Evolutionary conservation across 352 stramenopile species (phyloP).

Genomic region (Globisporangium nodosum): DNA sequence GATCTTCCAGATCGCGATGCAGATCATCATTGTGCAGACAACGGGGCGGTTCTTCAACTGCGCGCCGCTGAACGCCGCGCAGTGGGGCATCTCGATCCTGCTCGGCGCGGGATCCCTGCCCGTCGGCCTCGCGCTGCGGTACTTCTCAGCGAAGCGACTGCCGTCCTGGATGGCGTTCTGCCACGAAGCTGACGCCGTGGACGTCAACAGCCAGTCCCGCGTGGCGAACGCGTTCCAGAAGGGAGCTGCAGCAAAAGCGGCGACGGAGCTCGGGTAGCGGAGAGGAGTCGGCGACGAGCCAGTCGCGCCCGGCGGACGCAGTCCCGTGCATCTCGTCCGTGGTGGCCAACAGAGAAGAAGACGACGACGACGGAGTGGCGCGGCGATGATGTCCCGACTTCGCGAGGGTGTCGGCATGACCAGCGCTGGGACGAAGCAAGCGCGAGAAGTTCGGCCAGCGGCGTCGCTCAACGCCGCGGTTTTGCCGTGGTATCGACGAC

Average conservation of each 20-base stretch:
- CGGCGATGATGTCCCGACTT: no score
- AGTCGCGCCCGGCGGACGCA: background rate
- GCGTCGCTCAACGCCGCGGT: no score
- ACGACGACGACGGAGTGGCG: background rate
- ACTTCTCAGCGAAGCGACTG: slow-evolving; percentile 39
- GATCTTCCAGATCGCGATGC: slow-evolving; percentile 86
- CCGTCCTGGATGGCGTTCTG: slow-evolving; percentile 55
- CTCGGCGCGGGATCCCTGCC: slow-evolving; percentile 41
- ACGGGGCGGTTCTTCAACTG: slow-evolving; percentile 84
- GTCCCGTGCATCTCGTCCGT: background rate
- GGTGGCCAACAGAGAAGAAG: background rate
- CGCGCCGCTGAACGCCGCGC: slow-evolving; percentile 24
- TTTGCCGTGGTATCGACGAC: no score
- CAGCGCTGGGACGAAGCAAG: no score
- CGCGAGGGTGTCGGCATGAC: no score
- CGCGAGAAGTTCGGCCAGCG: no score
- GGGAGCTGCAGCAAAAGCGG: slow-evolving; percentile 22
- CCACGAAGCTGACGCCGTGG: slow-evolving; percentile 37
- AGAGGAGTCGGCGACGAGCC: background rate
- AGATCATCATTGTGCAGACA: slow-evolving; percentile 94
- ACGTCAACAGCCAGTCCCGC: slow-evolving; percentile 24
- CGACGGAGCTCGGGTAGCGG: slow-evolving; percentile 6
- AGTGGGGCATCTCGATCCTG: slow-evolving; percentile 58
- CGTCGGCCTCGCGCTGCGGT: slow-evolving; percentile 42
- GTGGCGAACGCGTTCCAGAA: slow-evolving; percentile 28